Evolutionary conservation across 129 eudicot genomes (phyloP), one percentile per base, ranked within the genome.

Genomic region (Ambrosia trifida): DNA sequence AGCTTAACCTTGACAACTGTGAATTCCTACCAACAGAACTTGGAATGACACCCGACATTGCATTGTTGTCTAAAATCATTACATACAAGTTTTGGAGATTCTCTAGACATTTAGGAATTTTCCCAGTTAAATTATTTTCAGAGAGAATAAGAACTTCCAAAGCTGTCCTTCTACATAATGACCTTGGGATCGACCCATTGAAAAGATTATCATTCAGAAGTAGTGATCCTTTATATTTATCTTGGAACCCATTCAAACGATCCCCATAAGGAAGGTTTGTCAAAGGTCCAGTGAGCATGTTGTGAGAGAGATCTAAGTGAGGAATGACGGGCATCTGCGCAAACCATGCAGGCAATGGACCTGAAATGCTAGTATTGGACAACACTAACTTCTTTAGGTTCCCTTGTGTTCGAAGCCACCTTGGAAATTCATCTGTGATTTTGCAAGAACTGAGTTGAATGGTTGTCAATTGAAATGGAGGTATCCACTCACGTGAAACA

Each of bases 381-480:
- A 80, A 41, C 14, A 36, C 50, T 20, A 80, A 61, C 14, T 1
- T 18, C 5, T 49, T 28, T 40, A 73, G 50, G 9, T 8, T 50
- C 4, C 4, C 54, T 75, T 80, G 84, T 9, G 69, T 75, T 63
- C n/a, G 72, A 33, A 18, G 2, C 75, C 83, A 80, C 4, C 9
- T 12, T 3, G 84, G 84, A 62, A 80, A 74, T 3, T 38, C 41
- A 3, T 57, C 51, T 16, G 52, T 64, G 5, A 74, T 38, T 4
- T 45, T 50, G 24, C 68, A 67, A 12, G 61, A 51, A 20, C 65
- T 30, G 7, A 62, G 46, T 6, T 9, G 71, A 66, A 20, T 5
- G 56, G n/a, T 11, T 11, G 17, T 31, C 20, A 67, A 67, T 5
- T 46, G 54, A 28, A 67, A 67, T 6, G 30, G 43, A 45, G 72